Evolutionary conservation across 2,329 filamentous ascomycete genomes (phyloP).

Genomic region (Exophiala sideris): DNA sequence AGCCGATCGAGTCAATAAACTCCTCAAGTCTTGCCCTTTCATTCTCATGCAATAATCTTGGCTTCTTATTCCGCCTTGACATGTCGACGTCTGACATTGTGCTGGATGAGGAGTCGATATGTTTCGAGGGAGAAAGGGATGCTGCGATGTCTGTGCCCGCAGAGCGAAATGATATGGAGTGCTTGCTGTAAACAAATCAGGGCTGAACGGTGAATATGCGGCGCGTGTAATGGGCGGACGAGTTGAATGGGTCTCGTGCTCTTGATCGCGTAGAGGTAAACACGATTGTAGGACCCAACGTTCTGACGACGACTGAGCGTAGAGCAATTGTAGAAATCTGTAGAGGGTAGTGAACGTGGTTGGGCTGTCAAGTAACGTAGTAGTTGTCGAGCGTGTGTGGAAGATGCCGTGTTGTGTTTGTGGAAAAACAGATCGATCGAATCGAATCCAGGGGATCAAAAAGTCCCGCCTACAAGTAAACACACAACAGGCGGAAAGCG

Average conservation of each 20-base stretch:
- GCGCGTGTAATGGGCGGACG: not conserved
- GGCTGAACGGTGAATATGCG: not conserved
- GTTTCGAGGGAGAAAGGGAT: not conserved
- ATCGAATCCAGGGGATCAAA: not conserved
- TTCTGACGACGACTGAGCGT: too few relatives aligned
- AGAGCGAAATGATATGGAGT: too few relatives aligned
- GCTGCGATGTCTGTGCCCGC: too few relatives aligned
- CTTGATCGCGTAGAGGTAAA: not conserved
- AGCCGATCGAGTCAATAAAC: slow-evolving; percentile 90
- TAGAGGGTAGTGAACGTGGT: too few relatives aligned
- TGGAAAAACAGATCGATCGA: not conserved
- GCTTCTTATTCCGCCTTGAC: slow-evolving; percentile 79
- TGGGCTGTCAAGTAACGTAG: too few relatives aligned
- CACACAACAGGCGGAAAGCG: not conserved
- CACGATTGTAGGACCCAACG: too few relatives aligned
- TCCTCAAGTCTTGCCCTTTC: slow-evolving; percentile 85
- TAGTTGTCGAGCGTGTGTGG: not conserved
- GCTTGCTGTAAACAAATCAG: too few relatives aligned
- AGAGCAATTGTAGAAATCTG: too few relatives aligned
- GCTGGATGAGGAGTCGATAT: not conserved
- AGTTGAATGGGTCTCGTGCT: slow-evolving; percentile 17
- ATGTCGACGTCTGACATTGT: slow-evolving; percentile 63
- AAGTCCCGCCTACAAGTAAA: too few relatives aligned
- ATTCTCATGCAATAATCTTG: slow-evolving; percentile 72
- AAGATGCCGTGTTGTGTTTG: not conserved